Conservation (phyloP, 2,329 filamentous ascomycete species). For the Aureobasidium namibiae region DNA sequence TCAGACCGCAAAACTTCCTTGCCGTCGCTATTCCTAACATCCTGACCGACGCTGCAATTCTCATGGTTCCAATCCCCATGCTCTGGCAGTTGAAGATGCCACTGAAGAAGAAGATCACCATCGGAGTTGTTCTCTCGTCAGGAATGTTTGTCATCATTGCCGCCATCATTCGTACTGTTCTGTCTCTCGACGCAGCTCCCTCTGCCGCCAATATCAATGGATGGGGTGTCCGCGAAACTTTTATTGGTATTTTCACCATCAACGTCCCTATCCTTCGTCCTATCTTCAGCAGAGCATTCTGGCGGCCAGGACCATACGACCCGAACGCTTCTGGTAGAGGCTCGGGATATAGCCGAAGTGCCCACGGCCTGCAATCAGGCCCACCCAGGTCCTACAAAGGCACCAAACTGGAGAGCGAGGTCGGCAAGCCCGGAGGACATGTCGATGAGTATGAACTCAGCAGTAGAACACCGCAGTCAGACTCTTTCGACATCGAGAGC, state of each 20-base stretch:
- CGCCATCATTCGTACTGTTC: slow-evolving; percentile 27
- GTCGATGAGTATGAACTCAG: background rate
- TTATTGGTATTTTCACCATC: slow-evolving; percentile 30
- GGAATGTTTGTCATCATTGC: slow-evolving; percentile 30
- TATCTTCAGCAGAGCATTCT: slow-evolving; percentile 24
- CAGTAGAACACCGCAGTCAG: background rate
- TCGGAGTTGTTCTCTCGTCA: slow-evolving; percentile 27
- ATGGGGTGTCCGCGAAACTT: slow-evolving; percentile 32
- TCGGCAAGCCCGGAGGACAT: background rate
- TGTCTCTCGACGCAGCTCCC: slow-evolving; percentile 24
- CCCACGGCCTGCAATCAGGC: background rate
- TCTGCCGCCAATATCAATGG: slow-evolving; percentile 28
- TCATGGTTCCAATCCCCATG: slow-evolving; percentile 28
- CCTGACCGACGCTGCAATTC: slow-evolving; percentile 26
- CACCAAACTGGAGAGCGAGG: background rate
- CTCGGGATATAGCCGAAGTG: background rate
- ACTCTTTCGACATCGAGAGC: background rate
- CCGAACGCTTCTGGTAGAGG: background rate
- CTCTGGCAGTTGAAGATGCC: slow-evolving; percentile 27
- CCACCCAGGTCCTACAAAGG: background rate
- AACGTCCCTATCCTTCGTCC: slow-evolving; percentile 29
- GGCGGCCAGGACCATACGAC: slow-evolving; percentile 18
- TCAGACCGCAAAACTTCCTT: slow-evolving; percentile 25
- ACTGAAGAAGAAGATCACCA: slow-evolving; percentile 25
- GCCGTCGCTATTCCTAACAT: slow-evolving; percentile 26